These are phyloP conservation scores for Hemisphaericaspora xylofermentans DNA, from an alignment of 1,139 yeast species.

Conservation along the genomic window DNA sequence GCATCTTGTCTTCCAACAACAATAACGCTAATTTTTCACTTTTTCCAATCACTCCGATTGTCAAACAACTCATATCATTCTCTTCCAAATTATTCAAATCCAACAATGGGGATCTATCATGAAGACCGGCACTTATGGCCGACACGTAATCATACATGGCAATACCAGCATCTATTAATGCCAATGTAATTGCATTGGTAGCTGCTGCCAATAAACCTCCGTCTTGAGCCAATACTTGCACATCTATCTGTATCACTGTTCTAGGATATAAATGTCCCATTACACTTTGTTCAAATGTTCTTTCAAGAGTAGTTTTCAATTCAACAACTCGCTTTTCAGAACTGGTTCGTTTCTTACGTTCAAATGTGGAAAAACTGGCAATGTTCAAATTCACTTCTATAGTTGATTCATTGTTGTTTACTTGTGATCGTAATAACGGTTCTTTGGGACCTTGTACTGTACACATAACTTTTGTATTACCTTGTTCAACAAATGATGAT, in stretches of 20 bases:
- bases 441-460: constrained; percentile 89
- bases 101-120: constrained; percentile 71
- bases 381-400: constrained; percentile 66
- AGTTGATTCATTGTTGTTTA: constrained; percentile 48
- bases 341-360: constrained; percentile 64
- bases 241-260: constrained; percentile 68
- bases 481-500: constrained; percentile 88
- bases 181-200: constrained; percentile 85
- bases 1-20: constrained; percentile 79
- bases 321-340: constrained; percentile 76
- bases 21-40: constrained; percentile 75
- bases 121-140: constrained; percentile 76
- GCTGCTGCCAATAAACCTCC: constrained; percentile 84
- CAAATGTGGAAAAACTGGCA: constrained; percentile 80
- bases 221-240: constrained; percentile 84
- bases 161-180: constrained; percentile 91
- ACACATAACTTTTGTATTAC: constrained; percentile 86
- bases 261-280: constrained; percentile 77
- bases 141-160: constrained; percentile 91
- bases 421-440: constrained; percentile 56
- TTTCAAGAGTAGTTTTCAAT: constrained; percentile 67
- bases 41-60: constrained; percentile 82
- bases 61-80: constrained; percentile 73
- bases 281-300: constrained; percentile 80
- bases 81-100: constrained; percentile 87